Evolutionary conservation across 768 basidiomycete genomes (phyloP), one percentile per base, ranked within the genome.

Genomic region (Tricholoma bakamatsutake): DNA sequence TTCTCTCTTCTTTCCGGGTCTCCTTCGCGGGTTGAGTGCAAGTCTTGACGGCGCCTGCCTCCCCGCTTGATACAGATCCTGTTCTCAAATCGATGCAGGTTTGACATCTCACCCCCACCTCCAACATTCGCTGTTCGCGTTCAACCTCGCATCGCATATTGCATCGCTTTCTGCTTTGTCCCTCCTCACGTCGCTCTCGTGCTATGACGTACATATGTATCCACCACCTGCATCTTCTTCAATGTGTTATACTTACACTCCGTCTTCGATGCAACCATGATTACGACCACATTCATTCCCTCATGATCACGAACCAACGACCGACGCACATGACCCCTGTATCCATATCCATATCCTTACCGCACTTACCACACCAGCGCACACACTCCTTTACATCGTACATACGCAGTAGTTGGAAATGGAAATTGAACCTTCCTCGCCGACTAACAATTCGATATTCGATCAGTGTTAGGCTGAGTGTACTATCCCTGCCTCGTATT

Each of bases 151-250:
- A 35, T 59, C 55, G 43, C 57, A 42, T 42, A 17, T 54, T 42
- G n/a, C 39, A 40, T 40, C 40, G 40, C 7, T 6, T 40, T 12
- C 43, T 34, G 34, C 50, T 37, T 37, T 51, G 50, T 34, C 37
- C 43, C n/a, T 15, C 18, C 40, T 17, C 24, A 24, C 49, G 17
- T 49, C 43, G 57, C 54, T 59, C 39, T 59, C 56, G 45, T 47
- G 56, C 30, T 61, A 45, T 61, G 57, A 24, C 35, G 52, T 45
- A 47, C 48, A 49, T 50, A 58, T 56, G 52, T 56, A 54, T 54
- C 58, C 37, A 61, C 28, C 17, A 53, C 49, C 37, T 34, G 55
- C 60, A 59, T 54, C 50, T 27, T 54, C 50, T 27, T 43, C 31
- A 30, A 37, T 35, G 34, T 51, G 21, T 51, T 39, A 18, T 35